A percentile compares a stretch with the other conserved stretches of the same genome.
phyloP scores from a whole-genome alignment of 1,284 basidiomycete species.

The Cystobasidium slooffiae region DNA sequence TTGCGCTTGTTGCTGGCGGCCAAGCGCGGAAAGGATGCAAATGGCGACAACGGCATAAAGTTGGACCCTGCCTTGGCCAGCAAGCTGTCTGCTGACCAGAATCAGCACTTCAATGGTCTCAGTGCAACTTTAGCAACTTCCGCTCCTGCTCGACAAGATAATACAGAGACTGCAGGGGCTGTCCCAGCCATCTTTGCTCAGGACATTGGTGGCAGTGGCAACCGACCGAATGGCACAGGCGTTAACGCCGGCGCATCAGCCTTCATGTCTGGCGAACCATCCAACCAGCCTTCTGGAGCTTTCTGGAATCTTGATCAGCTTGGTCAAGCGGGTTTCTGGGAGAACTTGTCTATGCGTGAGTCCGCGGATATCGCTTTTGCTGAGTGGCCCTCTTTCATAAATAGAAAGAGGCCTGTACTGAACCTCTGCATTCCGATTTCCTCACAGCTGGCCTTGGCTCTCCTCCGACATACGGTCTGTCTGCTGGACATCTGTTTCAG shows the following conservation, averaged over 20 bases:
- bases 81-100: slow-evolving; percentile 48
- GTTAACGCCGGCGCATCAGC: neutral
- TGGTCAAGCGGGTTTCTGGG: slow-evolving; percentile 42
- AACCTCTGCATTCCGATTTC: neutral
- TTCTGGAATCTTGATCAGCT: slow-evolving; percentile 43
- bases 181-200: slow-evolving; percentile 22
- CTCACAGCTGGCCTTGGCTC: slow-evolving; percentile 38
- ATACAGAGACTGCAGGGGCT: neutral
- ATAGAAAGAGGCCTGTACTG: too few species aligned
- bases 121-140: slow-evolving; percentile 17
- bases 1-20: slow-evolving; percentile 67
- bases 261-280: slow-evolving; percentile 23
- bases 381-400: too few species aligned
- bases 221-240: slow-evolving; percentile 5
- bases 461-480: slow-evolving; percentile 37
- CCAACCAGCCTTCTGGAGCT: slow-evolving; percentile 22
- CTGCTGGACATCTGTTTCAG: slow-evolving; percentile 39
- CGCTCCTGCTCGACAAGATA: neutral
- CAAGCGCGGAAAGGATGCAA: slow-evolving; percentile 57
- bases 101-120: neutral
- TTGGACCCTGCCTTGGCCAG: slow-evolving; percentile 70
- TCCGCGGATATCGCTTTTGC: neutral
- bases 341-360: slow-evolving; percentile 43
- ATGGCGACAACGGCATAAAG: slow-evolving; percentile 71
- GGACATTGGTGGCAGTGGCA: slow-evolving; percentile 9